These are phyloP conservation scores for Mortierella sp. DNA, from an alignment of 371 early-diverging fungal species.

Conservation along the genomic window DNA sequence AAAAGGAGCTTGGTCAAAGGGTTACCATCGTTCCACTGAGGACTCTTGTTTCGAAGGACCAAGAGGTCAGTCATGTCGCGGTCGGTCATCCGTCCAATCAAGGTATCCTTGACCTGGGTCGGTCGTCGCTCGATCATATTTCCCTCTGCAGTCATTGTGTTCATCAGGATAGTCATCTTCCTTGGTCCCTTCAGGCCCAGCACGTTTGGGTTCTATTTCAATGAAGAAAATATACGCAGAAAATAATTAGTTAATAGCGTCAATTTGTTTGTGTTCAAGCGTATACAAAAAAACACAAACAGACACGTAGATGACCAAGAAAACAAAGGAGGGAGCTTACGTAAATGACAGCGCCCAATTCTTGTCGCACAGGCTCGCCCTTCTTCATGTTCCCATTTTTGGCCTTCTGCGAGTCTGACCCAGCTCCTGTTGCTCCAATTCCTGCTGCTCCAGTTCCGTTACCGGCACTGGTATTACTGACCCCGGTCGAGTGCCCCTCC, in stretches of 20 bases:
- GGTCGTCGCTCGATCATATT: constrained; percentile 72
- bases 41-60: constrained; percentile 89
- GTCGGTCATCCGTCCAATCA: constrained; percentile 72
- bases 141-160: constrained; percentile 78
- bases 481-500: not conserved
- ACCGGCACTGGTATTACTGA: constrained; percentile 15
- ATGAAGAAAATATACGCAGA: not conserved
- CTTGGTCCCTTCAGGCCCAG: constrained; percentile 94
- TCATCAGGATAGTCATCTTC: constrained; percentile 90
- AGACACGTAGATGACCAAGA: not conserved
- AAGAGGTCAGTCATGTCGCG: constrained; percentile 74
- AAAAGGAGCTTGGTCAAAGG: not conserved
- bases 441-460: not conserved
- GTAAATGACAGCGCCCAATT: constrained; percentile 86
- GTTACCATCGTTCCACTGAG: constrained; percentile 93
- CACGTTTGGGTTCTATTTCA: constrained; percentile 84
- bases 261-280: no score
- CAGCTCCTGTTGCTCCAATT: constrained; percentile 9
- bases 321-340: constrained; percentile 64
- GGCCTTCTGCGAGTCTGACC: constrained; percentile 12
- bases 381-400: constrained; percentile 55
- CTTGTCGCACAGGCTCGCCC: constrained; percentile 69
- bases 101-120: constrained; percentile 71
- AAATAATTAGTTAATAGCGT: not conserved
- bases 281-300: not conserved